phyloP scores from a whole-genome alignment of 2,329 filamentous ascomycete species.

The Pseudogymnoascus sp. region DNA sequence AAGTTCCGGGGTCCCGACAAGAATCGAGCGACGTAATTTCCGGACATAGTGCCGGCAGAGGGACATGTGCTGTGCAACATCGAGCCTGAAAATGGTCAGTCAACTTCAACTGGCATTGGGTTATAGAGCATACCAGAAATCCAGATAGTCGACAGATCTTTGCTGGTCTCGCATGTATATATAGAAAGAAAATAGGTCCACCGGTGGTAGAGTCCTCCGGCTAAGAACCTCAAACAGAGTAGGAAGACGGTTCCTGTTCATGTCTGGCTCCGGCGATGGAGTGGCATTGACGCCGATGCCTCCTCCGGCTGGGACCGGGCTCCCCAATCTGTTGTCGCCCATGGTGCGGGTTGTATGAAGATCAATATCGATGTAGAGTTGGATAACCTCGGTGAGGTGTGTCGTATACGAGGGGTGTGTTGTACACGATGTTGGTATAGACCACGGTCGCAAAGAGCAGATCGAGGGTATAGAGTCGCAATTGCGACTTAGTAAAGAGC shows the following conservation, averaged over 20 bases:
- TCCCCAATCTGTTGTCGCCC: not conserved
- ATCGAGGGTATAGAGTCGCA: not conserved
- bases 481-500: not conserved
- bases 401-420: conserved; percentile 1
- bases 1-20: conserved; percentile 85
- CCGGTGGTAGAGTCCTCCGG: conserved; percentile 85
- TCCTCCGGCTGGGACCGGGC: not conserved
- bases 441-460: not conserved
- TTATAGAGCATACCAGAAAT: conserved; percentile 71
- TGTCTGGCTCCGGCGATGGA: conserved; percentile 50
- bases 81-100: conserved; percentile 59
- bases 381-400: not conserved
- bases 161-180: conserved; percentile 99
- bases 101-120: conserved; percentile 1
- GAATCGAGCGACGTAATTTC: conserved; percentile 83
- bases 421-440: not conserved
- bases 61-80: conserved; percentile 98
- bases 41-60: conserved; percentile 95
- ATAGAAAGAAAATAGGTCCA: conserved; percentile 97
- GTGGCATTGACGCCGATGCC: conserved; percentile 18
- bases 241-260: conserved; percentile 73
- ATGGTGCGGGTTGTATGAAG: not conserved
- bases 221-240: conserved; percentile 94
- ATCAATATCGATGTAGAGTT: not conserved
- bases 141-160: conserved; percentile 91